Evolutionary conservation across 441 rosid species (phyloP).

Genomic region (Melianthus villosus): DNA sequence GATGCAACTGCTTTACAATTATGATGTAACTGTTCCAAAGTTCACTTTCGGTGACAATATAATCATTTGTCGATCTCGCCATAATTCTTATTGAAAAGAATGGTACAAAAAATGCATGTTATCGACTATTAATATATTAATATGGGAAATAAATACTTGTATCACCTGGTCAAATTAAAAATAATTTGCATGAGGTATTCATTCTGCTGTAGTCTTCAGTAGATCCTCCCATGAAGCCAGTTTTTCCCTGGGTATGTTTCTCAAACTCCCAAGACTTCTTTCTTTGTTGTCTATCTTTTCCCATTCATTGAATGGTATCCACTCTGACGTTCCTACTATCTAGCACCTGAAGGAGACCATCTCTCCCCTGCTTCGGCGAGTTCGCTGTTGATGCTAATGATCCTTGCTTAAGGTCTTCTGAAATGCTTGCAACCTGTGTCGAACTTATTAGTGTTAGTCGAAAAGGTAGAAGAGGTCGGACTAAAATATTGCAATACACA

Average conservation of each 20-base stretch:
- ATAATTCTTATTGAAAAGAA: too few species aligned
- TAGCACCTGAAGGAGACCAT: conserved; percentile 48
- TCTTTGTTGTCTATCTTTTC: conserved; percentile 60
- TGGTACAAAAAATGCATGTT: not conserved
- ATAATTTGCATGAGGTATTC: not conserved
- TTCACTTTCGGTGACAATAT: not conserved
- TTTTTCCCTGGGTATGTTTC: conserved; percentile 56
- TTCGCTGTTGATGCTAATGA: conserved; percentile 12
- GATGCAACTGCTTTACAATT: not conserved
- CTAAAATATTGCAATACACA: not conserved
- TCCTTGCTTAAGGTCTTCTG: conserved; percentile 45
- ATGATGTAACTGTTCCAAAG: too few species aligned
- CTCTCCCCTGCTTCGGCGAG: conserved; percentile 37
- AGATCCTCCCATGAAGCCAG: conserved; percentile 44
- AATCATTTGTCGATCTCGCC: not conserved
- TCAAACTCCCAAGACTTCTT: conserved; percentile 37
- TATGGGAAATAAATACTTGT: not conserved
- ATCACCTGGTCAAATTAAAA: not conserved
- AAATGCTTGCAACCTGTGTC: conserved; percentile 53
- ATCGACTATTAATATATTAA: not conserved
- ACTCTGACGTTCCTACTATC: conserved; percentile 24
- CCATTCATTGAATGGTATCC: conserved; percentile 46
- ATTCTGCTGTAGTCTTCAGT: conserved; percentile 18
- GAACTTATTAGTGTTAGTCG: not conserved
- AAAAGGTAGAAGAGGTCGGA: not conserved